phyloP scores from a whole-genome alignment of 495 filamentous ascomycete genomes.

The Parathielavia hyrcaniae region DNA sequence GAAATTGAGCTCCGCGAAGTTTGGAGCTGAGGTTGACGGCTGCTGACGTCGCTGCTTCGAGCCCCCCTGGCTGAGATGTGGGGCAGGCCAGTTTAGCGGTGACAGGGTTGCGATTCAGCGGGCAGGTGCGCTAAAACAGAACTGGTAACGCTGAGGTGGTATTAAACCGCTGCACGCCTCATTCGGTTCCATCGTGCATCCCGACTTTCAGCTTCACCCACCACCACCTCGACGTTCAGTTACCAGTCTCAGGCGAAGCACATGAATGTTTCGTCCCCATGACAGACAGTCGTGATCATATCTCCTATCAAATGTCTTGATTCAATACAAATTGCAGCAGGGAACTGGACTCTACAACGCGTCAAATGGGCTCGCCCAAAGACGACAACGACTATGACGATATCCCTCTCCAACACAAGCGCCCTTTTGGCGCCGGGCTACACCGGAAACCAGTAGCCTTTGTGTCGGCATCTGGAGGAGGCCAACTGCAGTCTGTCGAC shows the following conservation, averaged over 20 bases:
- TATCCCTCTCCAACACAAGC: conserved; percentile 63
- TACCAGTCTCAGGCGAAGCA: no score
- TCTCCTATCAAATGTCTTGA: neutral
- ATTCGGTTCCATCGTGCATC: no score
- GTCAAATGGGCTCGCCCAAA: neutral
- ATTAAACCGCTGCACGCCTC: no score
- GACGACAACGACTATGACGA: conserved; percentile 43
- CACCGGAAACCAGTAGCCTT: conserved; percentile 74
- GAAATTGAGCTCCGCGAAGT: neutral
- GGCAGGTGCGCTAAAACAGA: neutral
- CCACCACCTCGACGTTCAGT: no score
- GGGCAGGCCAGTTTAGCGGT: conserved; percentile 1
- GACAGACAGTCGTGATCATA: no score
- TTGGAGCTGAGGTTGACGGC: neutral
- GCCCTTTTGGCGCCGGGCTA: conserved; percentile 73
- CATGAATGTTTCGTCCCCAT: no score
- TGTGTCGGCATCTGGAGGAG: conserved; percentile 53
- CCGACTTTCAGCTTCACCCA: no score
- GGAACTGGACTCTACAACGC: neutral
- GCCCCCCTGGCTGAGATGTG: conserved; percentile 13
- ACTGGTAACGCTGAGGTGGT: no score
- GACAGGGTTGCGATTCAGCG: conserved; percentile 5
- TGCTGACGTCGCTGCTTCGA: conserved; percentile 15
- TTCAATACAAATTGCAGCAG: neutral
- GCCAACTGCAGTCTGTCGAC: conserved; percentile 40